These are phyloP conservation scores for Fusarium sp. DNA, from an alignment of 2,329 filamentous ascomycete genomes.

Conservation along the genomic window DNA sequence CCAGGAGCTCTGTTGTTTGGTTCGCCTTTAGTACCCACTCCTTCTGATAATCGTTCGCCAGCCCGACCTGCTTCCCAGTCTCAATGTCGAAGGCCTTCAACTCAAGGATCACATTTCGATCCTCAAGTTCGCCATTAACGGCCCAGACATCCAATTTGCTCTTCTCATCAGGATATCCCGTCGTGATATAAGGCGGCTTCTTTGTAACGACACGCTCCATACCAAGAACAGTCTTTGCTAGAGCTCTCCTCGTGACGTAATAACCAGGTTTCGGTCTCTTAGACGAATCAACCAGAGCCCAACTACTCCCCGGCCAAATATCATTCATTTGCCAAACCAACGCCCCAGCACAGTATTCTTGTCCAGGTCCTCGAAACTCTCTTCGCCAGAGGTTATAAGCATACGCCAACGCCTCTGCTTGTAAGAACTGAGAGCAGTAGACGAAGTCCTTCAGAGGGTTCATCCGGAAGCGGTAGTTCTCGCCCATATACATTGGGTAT, in stretches of 20 bases:
- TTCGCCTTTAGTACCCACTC: background rate
- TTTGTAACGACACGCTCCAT: background rate
- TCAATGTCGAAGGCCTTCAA: background rate
- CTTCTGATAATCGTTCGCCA: rapidly evolving
- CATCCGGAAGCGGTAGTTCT: conserved; percentile 10
- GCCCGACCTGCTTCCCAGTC: background rate
- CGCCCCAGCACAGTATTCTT: conserved; percentile 1
- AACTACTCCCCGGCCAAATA: conserved; percentile 14
- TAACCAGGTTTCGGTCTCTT: conserved; percentile 8
- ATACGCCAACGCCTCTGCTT: background rate
- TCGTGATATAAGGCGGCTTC: conserved; percentile 11
- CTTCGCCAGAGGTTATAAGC: conserved; percentile 17
- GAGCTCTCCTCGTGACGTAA: background rate
- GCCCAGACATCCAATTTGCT: background rate
- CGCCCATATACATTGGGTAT: conserved; percentile 12
- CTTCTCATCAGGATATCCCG: conserved; percentile 1
- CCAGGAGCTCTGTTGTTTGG: background rate
- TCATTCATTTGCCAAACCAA: conserved; percentile 21
- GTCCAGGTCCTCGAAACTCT: background rate
- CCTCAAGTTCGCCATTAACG: background rate
- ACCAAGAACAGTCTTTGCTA: background rate
- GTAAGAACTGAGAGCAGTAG: conserved; percentile 5
- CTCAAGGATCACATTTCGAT: background rate
- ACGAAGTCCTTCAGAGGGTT: background rate
- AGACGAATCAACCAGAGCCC: background rate